These are phyloP conservation scores for Chlamydomonas sphaeroides DNA, from an alignment of 139 green algal genomes.

Conservation along the genomic window DNA sequence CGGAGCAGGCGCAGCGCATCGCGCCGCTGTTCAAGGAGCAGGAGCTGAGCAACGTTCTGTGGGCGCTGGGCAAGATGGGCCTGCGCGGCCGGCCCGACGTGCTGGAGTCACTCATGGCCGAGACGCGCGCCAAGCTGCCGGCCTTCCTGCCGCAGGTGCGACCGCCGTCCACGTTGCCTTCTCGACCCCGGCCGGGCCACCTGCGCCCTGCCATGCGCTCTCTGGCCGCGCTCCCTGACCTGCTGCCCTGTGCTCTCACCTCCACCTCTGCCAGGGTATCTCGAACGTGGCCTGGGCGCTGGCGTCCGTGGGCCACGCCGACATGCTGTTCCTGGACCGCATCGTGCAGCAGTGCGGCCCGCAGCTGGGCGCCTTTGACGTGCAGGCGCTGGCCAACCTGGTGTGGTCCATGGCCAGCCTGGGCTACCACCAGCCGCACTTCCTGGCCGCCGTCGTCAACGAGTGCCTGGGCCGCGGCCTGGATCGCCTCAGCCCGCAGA, in stretches of 20 bases:
- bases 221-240: no score
- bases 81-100: slow-evolving; percentile 32
- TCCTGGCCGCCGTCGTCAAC: slow-evolving; percentile 30
- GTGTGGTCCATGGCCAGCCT: slow-evolving; percentile 62
- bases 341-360: slow-evolving; percentile 47
- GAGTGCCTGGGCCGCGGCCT: slow-evolving; percentile 36
- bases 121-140: slow-evolving; percentile 51
- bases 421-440: slow-evolving; percentile 38
- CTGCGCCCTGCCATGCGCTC: no score
- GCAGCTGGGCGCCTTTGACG: slow-evolving; percentile 50
- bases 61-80: slow-evolving; percentile 61
- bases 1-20: slow-evolving; percentile 43
- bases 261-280: slow-evolving; percentile 57
- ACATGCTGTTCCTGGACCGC: slow-evolving; percentile 44
- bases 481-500: slow-evolving; percentile 53
- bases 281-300: slow-evolving; percentile 65
- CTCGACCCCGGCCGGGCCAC: no score
- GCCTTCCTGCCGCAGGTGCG: slow-evolving; percentile 63
- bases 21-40: slow-evolving; percentile 68
- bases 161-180: no score
- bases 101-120: slow-evolving; percentile 50
- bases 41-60: slow-evolving; percentile 70
- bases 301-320: slow-evolving; percentile 42
- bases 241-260: not conserved
- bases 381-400: slow-evolving; percentile 51